phyloP scores from a whole-genome alignment of 257 asterid genomes.

The Fraxinus pennsylvanica region DNA sequence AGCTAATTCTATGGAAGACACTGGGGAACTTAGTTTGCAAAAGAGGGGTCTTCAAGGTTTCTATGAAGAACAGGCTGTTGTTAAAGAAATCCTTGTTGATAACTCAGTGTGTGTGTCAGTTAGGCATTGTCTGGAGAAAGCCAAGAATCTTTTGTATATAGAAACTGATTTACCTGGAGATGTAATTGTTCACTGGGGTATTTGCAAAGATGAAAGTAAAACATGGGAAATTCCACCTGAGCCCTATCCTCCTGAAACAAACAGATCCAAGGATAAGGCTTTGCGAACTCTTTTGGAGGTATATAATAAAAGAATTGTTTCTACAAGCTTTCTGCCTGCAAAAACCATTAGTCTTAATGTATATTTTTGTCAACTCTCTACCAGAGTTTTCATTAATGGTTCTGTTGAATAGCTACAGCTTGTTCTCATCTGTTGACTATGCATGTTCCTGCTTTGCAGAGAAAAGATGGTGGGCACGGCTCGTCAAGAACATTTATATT shows the following conservation, averaged over 20 bases:
- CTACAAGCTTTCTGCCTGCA: not conserved
- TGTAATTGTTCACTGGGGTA: constrained; percentile 91
- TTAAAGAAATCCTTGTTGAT: constrained; percentile 53
- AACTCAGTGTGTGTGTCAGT: constrained; percentile 65
- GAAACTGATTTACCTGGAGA: constrained; percentile 94
- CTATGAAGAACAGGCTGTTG: constrained; percentile 68
- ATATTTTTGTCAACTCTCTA: constrained; percentile 20
- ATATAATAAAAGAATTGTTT: not conserved
- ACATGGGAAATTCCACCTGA: constrained; percentile 76
- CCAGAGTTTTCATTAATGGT: constrained; percentile 1
- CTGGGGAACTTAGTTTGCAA: constrained; percentile 31
- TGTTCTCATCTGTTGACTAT: constrained; percentile 23
- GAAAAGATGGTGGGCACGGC: constrained; percentile 50
- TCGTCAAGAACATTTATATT: constrained; percentile 65
- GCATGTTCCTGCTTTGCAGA: constrained; percentile 49
- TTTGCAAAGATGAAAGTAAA: constrained; percentile 58
- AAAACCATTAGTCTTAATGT: not conserved
- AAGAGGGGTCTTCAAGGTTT: constrained; percentile 58
- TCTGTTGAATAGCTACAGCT: constrained; percentile 13
- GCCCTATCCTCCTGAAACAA: constrained; percentile 79
- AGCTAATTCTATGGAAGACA: constrained; percentile 40
- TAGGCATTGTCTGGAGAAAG: constrained; percentile 45
- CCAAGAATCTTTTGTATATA: constrained; percentile 54
- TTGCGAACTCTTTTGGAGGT: constrained; percentile 79
- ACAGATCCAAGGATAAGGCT: constrained; percentile 72